Evolutionary conservation across 352 stramenopile genomes (phyloP), one percentile per base, ranked within the genome.

Genomic region (Phytophthora pinifolia): DNA sequence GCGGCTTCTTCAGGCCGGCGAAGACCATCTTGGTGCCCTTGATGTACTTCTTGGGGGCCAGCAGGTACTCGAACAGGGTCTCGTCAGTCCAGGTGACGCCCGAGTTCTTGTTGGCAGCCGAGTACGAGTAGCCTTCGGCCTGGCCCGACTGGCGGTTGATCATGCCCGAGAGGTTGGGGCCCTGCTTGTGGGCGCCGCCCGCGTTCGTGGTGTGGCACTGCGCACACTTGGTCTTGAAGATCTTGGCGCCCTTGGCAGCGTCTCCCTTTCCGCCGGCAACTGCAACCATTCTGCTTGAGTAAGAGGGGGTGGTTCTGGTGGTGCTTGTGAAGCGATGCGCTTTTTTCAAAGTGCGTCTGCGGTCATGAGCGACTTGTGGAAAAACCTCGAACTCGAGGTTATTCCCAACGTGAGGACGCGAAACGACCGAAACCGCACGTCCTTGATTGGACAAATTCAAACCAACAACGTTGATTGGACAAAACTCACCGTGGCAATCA

Each of bases 1-100:
- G 65, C 22, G 92, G 82, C 88, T 99, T 99, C 91, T 99, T 99
- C 52, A 99, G 83, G 68, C 97, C 97, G 18, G 97, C 97, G 62
- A 99, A 99, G 37, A 99, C 96, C 97, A 99, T 99, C 87, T 99
- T 99, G 52, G 97, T 99, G 68, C 97, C 97, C 94, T 98, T 98
- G 70, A 99, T 99, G 94, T 99, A 99, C 87, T 99, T 99, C 93
- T 99, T 99, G 13, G 97, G 97, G 46, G 97, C 97, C 30, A 98
- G 83, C 36, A 99, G 84, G 85, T 99, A 99, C 60, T 99, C 95
- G 68, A 99, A 99, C 15, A 99, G 76, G 38, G 96, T 99, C 64
- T 97, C 91, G 44, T 99, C 96, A 14, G 77, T 96, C 97, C 97
- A 99, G 12, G 76, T 80, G 54, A 99, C 88, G 36, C 85, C 86